These are phyloP conservation scores for Xylaria sp. DNA, from an alignment of 2,329 filamentous ascomycete genomes.

Conservation along the genomic window DNA sequence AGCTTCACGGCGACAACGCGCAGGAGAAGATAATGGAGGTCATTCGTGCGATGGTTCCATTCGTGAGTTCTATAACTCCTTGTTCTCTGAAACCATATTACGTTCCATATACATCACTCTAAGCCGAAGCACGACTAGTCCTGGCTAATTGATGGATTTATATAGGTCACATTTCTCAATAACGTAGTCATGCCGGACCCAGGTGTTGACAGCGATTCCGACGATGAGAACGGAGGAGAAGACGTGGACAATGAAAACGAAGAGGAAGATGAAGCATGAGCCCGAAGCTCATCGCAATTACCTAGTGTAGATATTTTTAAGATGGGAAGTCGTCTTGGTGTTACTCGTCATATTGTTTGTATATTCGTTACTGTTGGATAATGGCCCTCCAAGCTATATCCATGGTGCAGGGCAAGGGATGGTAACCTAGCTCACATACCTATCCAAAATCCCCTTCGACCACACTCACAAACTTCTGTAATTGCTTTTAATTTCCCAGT, in stretches of 20 bases:
- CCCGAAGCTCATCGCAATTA: background rate
- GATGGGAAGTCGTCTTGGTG: background rate
- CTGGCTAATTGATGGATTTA: background rate
- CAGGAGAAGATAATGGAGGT: constrained; percentile 73
- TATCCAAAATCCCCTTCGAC: background rate
- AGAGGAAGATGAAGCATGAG: constrained; percentile 24
- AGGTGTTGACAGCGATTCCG: constrained; percentile 56
- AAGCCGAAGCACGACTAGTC: background rate
- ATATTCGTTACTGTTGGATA: background rate
- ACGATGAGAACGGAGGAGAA: constrained; percentile 42
- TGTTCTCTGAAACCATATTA: constrained; percentile 34
- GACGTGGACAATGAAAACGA: constrained; percentile 30
- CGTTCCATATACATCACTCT: background rate
- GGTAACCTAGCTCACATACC: background rate
- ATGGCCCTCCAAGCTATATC: constrained; percentile 1
- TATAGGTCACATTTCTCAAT: constrained; percentile 76
- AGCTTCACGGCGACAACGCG: constrained; percentile 70
- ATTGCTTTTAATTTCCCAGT: background rate
- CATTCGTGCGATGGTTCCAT: constrained; percentile 76
- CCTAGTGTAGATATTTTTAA: background rate
- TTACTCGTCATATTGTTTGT: background rate
- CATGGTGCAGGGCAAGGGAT: background rate
- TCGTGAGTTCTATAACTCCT: constrained; percentile 70
- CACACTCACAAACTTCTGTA: background rate
- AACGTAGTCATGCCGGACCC: constrained; percentile 78